These are phyloP conservation scores for Panus rudis DNA, from an alignment of 768 basidiomycete species.

Conservation along the genomic window DNA sequence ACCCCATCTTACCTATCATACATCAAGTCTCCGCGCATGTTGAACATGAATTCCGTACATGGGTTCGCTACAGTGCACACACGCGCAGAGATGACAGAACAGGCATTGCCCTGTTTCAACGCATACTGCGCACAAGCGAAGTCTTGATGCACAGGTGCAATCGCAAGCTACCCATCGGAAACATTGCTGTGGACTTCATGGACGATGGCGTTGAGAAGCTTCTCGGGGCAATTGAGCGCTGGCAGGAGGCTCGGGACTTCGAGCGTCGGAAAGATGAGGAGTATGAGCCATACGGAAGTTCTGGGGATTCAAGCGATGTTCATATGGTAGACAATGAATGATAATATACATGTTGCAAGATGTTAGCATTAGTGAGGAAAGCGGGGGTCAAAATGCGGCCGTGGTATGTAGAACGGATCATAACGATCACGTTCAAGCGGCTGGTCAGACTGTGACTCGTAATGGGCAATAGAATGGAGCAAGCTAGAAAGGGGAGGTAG, in stretches of 20 bases:
- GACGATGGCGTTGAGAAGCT: background rate
- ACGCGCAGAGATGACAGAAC: background rate
- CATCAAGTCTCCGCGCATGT: background rate
- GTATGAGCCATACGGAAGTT: background rate
- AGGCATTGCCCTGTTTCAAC: background rate
- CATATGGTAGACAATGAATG: background rate
- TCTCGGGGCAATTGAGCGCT: background rate
- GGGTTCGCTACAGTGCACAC: background rate
- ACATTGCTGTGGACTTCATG: background rate
- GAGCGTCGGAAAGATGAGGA: background rate
- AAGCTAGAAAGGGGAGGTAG: no score
- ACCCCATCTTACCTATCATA: background rate
- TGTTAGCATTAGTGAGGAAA: no score
- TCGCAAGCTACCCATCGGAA: background rate
- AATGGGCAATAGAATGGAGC: no score
- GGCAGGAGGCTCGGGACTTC: background rate
- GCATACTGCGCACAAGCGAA: background rate
- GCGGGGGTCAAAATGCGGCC: no score
- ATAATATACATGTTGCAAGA: no score
- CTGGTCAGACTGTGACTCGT: no score
- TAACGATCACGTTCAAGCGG: no score
- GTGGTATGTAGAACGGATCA: no score
- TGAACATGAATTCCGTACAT: background rate
- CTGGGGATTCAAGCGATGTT: background rate
- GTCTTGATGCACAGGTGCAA: background rate